phyloP scores from a whole-genome alignment of 2,329 filamentous ascomycete genomes.

The Ceratocystis diversiconidia region DNA sequence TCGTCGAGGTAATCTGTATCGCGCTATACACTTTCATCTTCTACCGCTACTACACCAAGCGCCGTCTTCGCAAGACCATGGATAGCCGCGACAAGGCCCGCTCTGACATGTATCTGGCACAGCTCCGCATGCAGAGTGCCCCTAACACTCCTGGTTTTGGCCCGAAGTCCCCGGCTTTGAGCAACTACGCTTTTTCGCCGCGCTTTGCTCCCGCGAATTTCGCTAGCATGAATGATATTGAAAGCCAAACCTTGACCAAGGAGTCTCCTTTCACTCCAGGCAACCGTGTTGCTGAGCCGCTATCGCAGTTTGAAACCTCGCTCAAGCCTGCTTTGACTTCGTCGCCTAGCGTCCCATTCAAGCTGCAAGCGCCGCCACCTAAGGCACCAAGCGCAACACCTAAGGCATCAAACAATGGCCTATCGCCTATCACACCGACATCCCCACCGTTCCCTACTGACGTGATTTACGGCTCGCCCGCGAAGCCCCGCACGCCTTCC shows the following conservation, averaged over 20 bases:
- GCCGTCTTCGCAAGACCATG: slow-evolving; percentile 92
- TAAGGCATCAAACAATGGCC: slow-evolving; percentile 46
- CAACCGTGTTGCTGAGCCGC: slow-evolving; percentile 44
- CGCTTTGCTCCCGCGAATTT: slow-evolving; percentile 46
- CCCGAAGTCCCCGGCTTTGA: slow-evolving; percentile 31
- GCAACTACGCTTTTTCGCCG: slow-evolving; percentile 41
- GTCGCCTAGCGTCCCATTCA: slow-evolving; percentile 47
- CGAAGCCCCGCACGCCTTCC: slow-evolving; percentile 26
- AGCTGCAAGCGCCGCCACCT: slow-evolving; percentile 69
- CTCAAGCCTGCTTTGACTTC: slow-evolving; percentile 25
- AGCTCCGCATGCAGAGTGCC: slow-evolving; percentile 70
- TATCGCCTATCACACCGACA: slow-evolving; percentile 37
- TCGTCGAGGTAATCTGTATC: slow-evolving; percentile 83
- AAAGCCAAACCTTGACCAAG: slow-evolving; percentile 21
- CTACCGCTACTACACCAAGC: slow-evolving; percentile 95
- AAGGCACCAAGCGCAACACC: slow-evolving; percentile 68
- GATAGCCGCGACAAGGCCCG: slow-evolving; percentile 85
- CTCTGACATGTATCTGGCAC: slow-evolving; percentile 85
- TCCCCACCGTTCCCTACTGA: slow-evolving; percentile 22
- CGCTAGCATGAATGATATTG: slow-evolving; percentile 35
- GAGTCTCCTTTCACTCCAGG: slow-evolving; percentile 35
- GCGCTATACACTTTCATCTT: slow-evolving; percentile 87
- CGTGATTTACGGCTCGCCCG: slow-evolving; percentile 20
- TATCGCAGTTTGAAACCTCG: slow-evolving; percentile 42
- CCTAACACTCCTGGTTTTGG: slow-evolving; percentile 83